Conservation (phyloP, 768 basidiomycete species). For the Agrocybe praecox region DNA sequence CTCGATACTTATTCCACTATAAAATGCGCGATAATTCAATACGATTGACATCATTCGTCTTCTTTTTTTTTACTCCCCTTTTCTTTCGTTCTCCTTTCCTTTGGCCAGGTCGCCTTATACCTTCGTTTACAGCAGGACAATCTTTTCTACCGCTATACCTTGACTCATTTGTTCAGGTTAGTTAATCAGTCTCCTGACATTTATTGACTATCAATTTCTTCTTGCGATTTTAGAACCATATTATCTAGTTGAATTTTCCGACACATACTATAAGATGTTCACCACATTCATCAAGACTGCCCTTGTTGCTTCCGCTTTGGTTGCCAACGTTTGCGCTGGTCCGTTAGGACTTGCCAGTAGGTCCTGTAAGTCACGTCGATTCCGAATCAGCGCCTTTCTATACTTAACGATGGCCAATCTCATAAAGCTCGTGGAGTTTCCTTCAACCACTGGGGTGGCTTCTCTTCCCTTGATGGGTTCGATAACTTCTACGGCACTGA, state of each 20-base stretch:
- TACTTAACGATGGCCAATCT: not conserved
- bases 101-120: constrained; percentile 15
- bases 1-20: not conserved
- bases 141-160: constrained; percentile 3
- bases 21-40: not conserved
- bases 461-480: constrained; percentile 37
- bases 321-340: constrained; percentile 17
- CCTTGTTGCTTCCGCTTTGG: constrained; percentile 16
- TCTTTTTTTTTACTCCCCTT: not conserved
- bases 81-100: not conserved
- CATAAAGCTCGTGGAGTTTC: constrained; percentile 8
- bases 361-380: not conserved
- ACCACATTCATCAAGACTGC: constrained; percentile 19
- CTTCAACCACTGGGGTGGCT: constrained; percentile 40
- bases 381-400: not conserved
- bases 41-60: not conserved
- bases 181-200: not conserved
- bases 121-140: constrained; percentile 1
- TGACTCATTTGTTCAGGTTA: constrained; percentile 2
- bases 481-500: constrained; percentile 46
- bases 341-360: constrained; percentile 9
- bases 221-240: not conserved
- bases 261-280: constrained; percentile 15
- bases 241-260: not conserved
- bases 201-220: not conserved